These are phyloP conservation scores for Draba incana DNA, from an alignment of 345 rosid genomes.

Conservation along the genomic window DNA sequence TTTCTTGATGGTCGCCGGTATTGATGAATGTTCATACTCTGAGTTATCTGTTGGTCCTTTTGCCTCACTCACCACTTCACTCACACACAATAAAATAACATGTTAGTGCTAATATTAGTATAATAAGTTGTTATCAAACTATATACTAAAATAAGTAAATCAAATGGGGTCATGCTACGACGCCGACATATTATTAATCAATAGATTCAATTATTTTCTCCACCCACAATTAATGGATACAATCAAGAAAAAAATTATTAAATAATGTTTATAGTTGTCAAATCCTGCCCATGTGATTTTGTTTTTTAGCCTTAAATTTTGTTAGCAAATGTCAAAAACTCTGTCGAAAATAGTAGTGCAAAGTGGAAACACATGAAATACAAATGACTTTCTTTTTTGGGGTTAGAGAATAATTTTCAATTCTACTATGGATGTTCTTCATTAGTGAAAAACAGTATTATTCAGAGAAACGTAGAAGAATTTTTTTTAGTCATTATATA, in stretches of 20 bases:
- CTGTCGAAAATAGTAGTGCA: slow-evolving; percentile 4
- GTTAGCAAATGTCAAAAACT: slow-evolving; percentile 22
- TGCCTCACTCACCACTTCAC: slow-evolving; percentile 65
- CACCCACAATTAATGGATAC: slow-evolving; percentile 17
- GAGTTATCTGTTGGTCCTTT: slow-evolving; percentile 74
- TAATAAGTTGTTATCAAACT: neutral
- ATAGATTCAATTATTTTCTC: slow-evolving; percentile 28
- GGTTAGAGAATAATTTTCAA: neutral
- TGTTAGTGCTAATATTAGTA: neutral
- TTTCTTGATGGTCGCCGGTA: slow-evolving; percentile 95
- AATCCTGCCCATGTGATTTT: slow-evolving; percentile 32
- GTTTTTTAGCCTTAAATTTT: slow-evolving; percentile 24
- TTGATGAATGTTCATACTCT: slow-evolving; percentile 91
- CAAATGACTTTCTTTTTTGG: slow-evolving; percentile 19
- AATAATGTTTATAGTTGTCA: slow-evolving; percentile 28
- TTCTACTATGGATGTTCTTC: neutral
- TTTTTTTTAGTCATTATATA: too few relatives aligned
- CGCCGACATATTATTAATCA: slow-evolving; percentile 29
- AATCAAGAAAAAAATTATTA: slow-evolving; percentile 10
- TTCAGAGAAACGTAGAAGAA: neutral
- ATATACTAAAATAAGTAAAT: neutral
- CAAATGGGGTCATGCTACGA: slow-evolving; percentile 18
- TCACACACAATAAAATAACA: slow-evolving; percentile 28
- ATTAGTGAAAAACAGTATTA: neutral
- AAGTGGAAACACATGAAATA: slow-evolving; percentile 24